Base-by-base conservation (phyloP, 768 basidiomycete species). In the Zangia roseola region DNA sequence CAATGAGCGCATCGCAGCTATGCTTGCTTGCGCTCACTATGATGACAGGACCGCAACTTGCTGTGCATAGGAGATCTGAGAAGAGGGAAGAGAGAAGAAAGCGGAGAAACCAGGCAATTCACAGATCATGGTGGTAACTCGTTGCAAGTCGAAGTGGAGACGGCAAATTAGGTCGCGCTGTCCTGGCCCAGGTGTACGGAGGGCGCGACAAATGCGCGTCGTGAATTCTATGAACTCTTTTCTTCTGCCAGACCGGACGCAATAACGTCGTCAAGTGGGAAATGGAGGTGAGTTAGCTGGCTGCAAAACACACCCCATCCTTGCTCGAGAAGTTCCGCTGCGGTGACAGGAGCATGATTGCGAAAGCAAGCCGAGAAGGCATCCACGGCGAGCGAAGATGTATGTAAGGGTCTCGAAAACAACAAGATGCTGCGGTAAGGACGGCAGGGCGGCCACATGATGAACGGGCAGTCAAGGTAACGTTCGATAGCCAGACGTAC, bases 241-340 rank as follows among this genome's bases (percentile, higher is more conserved):
- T 14, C 39, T n/a, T n/a, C 39, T 10, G 5, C 13, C 13, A 16
- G 10, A 4, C 39, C 39, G 2, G 39, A 40, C 0, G 23, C 21
- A 16, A 40, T 40, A 14, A 40, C 39, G 7, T 39, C 38, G 21
- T 39, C 38, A 4, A 39, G 38, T 24, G 38, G 38, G 21, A 21
- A 39, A 24, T 23, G 38, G 12, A 40, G 39, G 6, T 24, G 21
- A 25, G 39, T n/a, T 14, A 40, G 39, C 12, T 40, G 39, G 39
- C 12, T 16, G 23, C 39, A 40, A 61, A 39, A 6, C n/a, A 63
- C 20, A 2, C 46, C 48, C n/a, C 59, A 23, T 6, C 59, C 57
- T 14, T 59, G 57, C 35, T 61, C 61, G 4, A 69, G 50, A 58
- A 67, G 65, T 45, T 68, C 63, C 6, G 70, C 43, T 36, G 57